Evolutionary conservation across 306 rosid genomes (phyloP), one percentile per base, ranked within the genome.

Genomic region (Cicer yamashitae): DNA sequence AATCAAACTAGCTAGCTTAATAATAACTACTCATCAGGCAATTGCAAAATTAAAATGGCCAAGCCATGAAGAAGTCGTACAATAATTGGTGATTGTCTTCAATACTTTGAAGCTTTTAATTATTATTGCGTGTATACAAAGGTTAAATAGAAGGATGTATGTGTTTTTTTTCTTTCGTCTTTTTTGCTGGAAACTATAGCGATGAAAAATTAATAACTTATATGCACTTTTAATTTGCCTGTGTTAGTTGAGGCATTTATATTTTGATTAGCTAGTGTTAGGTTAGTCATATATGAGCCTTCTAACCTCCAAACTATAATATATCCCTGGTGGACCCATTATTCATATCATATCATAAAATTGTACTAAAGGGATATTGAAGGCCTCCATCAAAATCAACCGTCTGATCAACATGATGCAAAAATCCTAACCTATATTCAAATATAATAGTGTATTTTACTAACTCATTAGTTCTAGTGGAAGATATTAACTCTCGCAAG

Each of bases 291-390:
- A 10, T 30, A 60, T 40, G 74, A 82, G 71, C 10, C 43, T 47
- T 54, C 1, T 64, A 56, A 68, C 68, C 54, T 54, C 56, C 4
- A n/a, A 8, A 65, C 20, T 13, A 47, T 38, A 45, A 7, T 4
- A 30, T 30, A 70, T 77, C 22, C 38, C 69, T 77, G 60, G 60
- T 78, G 83, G 67, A 20, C 44, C 68, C 68, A 47, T 37, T 25
- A 75, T 56, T 30, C 37, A 4, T 30, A 30, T 30, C 47, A 7
- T 56, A 39, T 25, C 2, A 6, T 52, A 14, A 1, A 74, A 51
- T 22, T 25, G 70, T 46, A 54, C 82, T 79, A 73, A 60, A 62
- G 75, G 68, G 37, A 30, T 79, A 79, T 75, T 79, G 82, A 71
- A 75, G 66, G 40, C 78, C 41, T 70, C 22, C 15, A 70, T 30